A percentile compares a stretch with the other conserved stretches of the same genome.
Evolutionary conservation across 2,329 filamentous ascomycete species (phyloP).

Genomic region (Penicillium occitanis): DNA sequence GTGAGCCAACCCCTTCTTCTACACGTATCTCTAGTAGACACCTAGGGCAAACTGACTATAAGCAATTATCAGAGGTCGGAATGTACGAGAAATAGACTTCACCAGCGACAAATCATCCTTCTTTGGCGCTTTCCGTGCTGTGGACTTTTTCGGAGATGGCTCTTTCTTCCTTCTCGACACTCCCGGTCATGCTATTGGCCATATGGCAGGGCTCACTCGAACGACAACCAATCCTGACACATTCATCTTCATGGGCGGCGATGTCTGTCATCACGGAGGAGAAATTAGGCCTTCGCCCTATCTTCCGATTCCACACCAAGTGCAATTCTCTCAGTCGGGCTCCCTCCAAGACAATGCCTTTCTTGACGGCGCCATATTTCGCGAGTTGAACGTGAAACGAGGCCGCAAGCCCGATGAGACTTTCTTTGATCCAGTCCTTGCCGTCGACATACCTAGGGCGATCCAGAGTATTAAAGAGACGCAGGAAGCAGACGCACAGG

Average conservation of each 20-base stretch:
- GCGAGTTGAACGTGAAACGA: conserved; percentile 3
- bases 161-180: conserved; percentile 33
- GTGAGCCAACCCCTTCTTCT: conserved; percentile 26
- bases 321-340: neutral
- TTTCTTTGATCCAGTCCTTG: conserved; percentile 15
- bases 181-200: conserved; percentile 30
- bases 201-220: conserved; percentile 30
- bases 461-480: conserved; percentile 10
- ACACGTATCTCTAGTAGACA: neutral
- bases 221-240: conserved; percentile 24
- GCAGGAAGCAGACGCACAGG: conserved; percentile 29
- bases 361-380: conserved; percentile 6
- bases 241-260: conserved; percentile 55
- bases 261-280: conserved; percentile 48
- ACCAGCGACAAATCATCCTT: conserved; percentile 32
- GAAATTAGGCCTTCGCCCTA: conserved; percentile 48
- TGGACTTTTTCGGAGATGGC: conserved; percentile 34
- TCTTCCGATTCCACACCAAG: conserved; percentile 36
- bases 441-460: conserved; percentile 2
- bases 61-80: neutral
- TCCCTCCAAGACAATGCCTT: neutral
- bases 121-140: conserved; percentile 28
- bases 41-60: neutral
- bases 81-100: conserved; percentile 12
- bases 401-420: conserved; percentile 6